Percentiles rank a stretch among this genome's conserved stretches.
These are phyloP conservation scores for Blastocystis sp. DNA, from an alignment of 352 stramenopile genomes.

Conservation along the genomic window DNA sequence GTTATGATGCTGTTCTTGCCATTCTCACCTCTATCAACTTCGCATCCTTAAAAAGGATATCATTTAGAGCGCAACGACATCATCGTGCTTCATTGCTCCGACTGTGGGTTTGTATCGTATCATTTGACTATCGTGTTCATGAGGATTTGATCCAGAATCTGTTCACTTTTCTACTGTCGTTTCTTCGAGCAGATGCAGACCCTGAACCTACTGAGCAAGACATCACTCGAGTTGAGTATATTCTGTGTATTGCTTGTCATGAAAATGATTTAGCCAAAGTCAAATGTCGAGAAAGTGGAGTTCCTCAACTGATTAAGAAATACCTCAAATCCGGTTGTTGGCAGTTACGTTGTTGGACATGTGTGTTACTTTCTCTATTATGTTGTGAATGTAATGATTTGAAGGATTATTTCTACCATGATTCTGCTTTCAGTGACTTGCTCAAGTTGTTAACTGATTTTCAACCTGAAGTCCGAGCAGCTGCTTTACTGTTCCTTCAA, in stretches of 20 bases:
- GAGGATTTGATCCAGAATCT: conserved; percentile 56
- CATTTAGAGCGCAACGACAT: neutral
- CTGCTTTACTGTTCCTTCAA: conserved; percentile 7
- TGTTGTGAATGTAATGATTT: conserved; percentile 38
- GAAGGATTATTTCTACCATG: conserved; percentile 21
- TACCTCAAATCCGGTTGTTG: conserved; percentile 6
- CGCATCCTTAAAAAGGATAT: conserved; percentile 34
- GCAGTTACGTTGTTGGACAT: conserved; percentile 19
- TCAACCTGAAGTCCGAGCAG: conserved; percentile 21
- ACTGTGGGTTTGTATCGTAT: conserved; percentile 1
- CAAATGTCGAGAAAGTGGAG: neutral
- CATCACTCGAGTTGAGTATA: conserved; percentile 3
- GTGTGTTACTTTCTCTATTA: conserved; percentile 24
- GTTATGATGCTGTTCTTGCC: neutral
- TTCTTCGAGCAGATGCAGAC: conserved; percentile 11
- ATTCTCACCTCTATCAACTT: conserved; percentile 55
- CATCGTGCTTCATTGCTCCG: conserved; percentile 4
- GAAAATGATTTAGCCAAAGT: neutral
- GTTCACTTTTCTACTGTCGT: conserved; percentile 11
- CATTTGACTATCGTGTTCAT: conserved; percentile 33
- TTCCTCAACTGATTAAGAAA: conserved; percentile 37
- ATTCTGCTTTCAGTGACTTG: neutral
- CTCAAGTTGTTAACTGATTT: conserved; percentile 6
- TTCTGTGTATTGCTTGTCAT: conserved; percentile 11
- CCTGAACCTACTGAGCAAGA: neutral